A percentile compares a stretch with the other conserved stretches of the same genome.
These are phyloP conservation scores for Penicillium samsonianum DNA, from an alignment of 495 filamentous ascomycete species.

Conservation along the genomic window DNA sequence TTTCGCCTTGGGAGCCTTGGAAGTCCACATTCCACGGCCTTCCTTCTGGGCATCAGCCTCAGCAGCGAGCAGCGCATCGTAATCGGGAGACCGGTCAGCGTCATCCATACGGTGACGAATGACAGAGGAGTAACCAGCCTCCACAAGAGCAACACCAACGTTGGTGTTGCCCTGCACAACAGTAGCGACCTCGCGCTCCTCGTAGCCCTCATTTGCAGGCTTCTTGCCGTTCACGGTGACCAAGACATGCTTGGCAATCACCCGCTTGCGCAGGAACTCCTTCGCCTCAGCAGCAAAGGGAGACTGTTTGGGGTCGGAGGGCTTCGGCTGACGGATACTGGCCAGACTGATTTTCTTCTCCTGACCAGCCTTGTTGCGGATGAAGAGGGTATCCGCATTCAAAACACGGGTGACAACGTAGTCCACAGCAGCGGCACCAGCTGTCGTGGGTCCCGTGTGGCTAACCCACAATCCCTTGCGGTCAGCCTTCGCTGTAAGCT, in stretches of 20 bases:
- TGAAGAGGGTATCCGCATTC: constrained; percentile 84
- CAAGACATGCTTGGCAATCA: constrained; percentile 94
- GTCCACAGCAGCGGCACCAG: constrained; percentile 62
- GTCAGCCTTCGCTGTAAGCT: constrained; percentile 76
- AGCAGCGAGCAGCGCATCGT: constrained; percentile 86
- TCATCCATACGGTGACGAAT: constrained; percentile 93
- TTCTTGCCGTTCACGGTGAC: constrained; percentile 87
- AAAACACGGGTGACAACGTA: constrained; percentile 81
- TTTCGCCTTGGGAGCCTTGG: constrained; percentile 77
- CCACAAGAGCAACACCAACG: constrained; percentile 77
- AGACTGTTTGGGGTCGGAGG: constrained; percentile 74
- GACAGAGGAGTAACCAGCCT: constrained; percentile 89
- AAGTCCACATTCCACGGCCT: constrained; percentile 90
- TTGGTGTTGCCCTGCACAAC: constrained; percentile 83
- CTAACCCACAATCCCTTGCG: constrained; percentile 76
- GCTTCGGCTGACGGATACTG: constrained; percentile 89
- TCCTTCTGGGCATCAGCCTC: constrained; percentile 84
- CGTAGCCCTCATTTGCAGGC: constrained; percentile 84
- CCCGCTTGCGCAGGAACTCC: constrained; percentile 88
- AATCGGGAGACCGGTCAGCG: constrained; percentile 86
- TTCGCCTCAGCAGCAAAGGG: constrained; percentile 92
- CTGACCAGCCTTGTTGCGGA: constrained; percentile 76
- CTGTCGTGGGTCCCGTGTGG: constrained; percentile 62
- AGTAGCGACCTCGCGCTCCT: constrained; percentile 92
- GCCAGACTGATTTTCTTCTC: constrained; percentile 92